Percentiles rank a stretch among this genome's conserved stretches.
These are phyloP conservation scores for Lasiosphaeria miniovina DNA, from an alignment of 495 filamentous ascomycete genomes.

Conservation along the genomic window DNA sequence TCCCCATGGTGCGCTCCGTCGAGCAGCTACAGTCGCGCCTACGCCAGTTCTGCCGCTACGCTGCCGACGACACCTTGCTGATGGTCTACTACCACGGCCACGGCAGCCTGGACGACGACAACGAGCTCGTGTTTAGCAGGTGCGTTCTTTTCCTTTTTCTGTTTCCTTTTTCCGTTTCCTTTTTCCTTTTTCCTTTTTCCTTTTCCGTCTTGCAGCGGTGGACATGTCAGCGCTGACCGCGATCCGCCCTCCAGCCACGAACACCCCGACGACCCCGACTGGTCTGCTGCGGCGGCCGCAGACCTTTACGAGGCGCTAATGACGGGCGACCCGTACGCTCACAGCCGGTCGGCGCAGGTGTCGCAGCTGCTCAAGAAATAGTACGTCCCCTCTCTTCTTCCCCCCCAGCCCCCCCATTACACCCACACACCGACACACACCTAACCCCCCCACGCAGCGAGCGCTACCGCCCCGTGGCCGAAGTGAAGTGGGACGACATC, in stretches of 20 bases:
- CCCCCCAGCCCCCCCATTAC: neutral
- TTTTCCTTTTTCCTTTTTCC: neutral
- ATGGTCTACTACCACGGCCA: constrained; percentile 36
- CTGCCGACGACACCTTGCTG: constrained; percentile 29
- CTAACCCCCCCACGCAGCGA: constrained; percentile 19
- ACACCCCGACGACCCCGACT: constrained; percentile 29
- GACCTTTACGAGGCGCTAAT: constrained; percentile 32
- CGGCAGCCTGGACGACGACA: constrained; percentile 30
- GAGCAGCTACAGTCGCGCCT: constrained; percentile 17
- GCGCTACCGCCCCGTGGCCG: constrained; percentile 31
- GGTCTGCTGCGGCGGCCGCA: constrained; percentile 29
- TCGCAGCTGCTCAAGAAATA: constrained; percentile 32
- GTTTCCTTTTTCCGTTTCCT: neutral
- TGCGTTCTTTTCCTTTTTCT: constrained; percentile 4
- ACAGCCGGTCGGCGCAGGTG: constrained; percentile 14
- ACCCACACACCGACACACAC: neutral
- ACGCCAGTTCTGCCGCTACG: constrained; percentile 23
- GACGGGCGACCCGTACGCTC: constrained; percentile 14
- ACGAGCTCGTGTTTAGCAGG: constrained; percentile 37
- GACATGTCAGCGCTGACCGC: neutral
- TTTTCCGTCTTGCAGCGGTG: neutral
- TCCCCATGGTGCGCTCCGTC: constrained; percentile 27
- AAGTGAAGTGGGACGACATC: constrained; percentile 29
- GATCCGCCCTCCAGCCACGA: constrained; percentile 23
- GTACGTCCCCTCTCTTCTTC: constrained; percentile 15